Conservation (phyloP, 2,329 filamentous ascomycete species). For the Hypoxylon sp. region DNA sequence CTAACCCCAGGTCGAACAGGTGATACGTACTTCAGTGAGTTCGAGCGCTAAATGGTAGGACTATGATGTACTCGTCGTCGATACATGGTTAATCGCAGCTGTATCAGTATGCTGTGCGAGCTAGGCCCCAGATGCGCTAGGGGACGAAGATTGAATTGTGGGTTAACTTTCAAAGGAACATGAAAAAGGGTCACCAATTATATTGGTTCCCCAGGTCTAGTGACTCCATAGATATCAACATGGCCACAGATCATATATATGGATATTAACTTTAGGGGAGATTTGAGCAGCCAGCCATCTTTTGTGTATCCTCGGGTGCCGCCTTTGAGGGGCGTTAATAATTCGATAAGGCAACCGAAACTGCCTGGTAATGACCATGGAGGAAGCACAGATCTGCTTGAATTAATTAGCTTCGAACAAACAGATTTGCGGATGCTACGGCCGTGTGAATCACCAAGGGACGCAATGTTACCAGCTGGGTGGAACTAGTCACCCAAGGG, state of each 20-base stretch:
- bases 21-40: too few relatives aligned
- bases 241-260: too few relatives aligned
- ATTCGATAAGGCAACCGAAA: slow-evolving; percentile 8
- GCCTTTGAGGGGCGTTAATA: background rate
- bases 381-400: slow-evolving; percentile 1
- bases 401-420: slow-evolving; percentile 6
- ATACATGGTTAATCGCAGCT: slow-evolving; percentile 12
- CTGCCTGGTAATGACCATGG: background rate
- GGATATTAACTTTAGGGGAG: too few relatives aligned
- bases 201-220: background rate
- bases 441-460: slow-evolving; percentile 16
- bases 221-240: too few relatives aligned
- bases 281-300: too few relatives aligned
- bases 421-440: slow-evolving; percentile 6
- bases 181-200: too few relatives aligned
- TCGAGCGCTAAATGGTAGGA: background rate
- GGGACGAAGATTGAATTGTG: too few relatives aligned
- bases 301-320: background rate
- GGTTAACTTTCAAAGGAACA: too few relatives aligned
- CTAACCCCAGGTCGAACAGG: slow-evolving; percentile 3
- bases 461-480: slow-evolving; percentile 19
- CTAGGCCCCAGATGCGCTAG: slow-evolving; percentile 3
- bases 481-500: slow-evolving; percentile 19
- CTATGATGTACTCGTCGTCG: slow-evolving; percentile 5
- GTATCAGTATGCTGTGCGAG: slow-evolving; percentile 13